These are phyloP conservation scores for Excoecaria agallocha DNA, from an alignment of 345 rosid species.

Conservation along the genomic window DNA sequence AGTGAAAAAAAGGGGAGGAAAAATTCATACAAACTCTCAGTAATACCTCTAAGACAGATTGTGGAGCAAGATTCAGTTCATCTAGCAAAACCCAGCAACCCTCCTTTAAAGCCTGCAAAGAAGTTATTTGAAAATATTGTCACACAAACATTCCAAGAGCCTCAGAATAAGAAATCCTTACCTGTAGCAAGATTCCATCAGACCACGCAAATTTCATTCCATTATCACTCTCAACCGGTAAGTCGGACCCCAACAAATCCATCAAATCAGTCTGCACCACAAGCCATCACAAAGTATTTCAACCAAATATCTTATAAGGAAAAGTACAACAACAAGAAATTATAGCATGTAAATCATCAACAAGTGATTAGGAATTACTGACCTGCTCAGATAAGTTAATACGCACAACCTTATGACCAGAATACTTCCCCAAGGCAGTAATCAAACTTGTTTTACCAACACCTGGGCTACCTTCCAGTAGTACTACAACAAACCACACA, in stretches of 20 bases:
- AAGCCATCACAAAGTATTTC: slow-evolving; percentile 11
- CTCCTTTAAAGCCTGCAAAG: slow-evolving; percentile 79
- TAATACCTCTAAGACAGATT: slow-evolving; percentile 85
- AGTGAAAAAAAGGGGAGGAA: background rate
- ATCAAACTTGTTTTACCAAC: slow-evolving; percentile 97
- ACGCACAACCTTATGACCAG: slow-evolving; percentile 94
- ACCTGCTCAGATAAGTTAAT: slow-evolving; percentile 98
- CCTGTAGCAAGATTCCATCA: slow-evolving; percentile 94
- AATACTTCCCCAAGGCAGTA: slow-evolving; percentile 81
- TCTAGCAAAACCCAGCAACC: slow-evolving; percentile 97
- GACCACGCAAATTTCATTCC: slow-evolving; percentile 97
- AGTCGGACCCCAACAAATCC: slow-evolving; percentile 96
- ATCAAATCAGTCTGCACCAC: slow-evolving; percentile 87
- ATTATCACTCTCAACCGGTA: slow-evolving; percentile 79
- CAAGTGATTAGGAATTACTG: slow-evolving; percentile 17
- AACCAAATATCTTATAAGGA: background rate
- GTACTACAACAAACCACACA: slow-evolving; percentile 42
- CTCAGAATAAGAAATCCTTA: slow-evolving; percentile 18
- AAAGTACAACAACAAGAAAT: slow-evolving; percentile 1
- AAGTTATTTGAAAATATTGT: slow-evolving; percentile 5
- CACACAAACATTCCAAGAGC: slow-evolving; percentile 8
- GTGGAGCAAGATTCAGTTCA: slow-evolving; percentile 98
- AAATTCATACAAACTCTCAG: background rate
- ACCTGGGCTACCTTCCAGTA: slow-evolving; percentile 97
- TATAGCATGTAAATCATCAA: background rate